These are phyloP conservation scores for Triadica sebifera DNA, from an alignment of 345 rosid genomes.

Conservation along the genomic window DNA sequence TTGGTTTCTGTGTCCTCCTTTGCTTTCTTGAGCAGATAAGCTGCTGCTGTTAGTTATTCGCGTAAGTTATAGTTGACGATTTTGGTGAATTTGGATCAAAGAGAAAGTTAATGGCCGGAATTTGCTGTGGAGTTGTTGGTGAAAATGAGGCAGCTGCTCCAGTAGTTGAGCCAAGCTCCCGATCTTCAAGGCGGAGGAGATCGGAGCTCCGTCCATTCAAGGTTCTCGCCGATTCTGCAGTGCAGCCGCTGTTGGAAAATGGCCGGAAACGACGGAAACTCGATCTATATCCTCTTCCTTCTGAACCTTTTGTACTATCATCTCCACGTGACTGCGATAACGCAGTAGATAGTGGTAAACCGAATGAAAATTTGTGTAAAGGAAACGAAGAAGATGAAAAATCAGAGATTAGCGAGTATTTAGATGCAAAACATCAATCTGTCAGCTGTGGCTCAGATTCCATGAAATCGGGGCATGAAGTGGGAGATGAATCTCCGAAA, in stretches of 20 bases:
- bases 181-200: conserved; percentile 50
- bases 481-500: conserved; percentile 35
- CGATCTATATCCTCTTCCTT: conserved; percentile 11
- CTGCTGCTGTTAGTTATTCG: neutral
- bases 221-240: conserved; percentile 46
- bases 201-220: conserved; percentile 62
- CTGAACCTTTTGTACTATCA: neutral
- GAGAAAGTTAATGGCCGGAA: conserved; percentile 54
- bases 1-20: neutral
- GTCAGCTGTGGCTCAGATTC: neutral
- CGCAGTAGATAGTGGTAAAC: conserved; percentile 14
- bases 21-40: neutral
- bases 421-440: neutral
- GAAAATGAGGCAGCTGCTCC: conserved; percentile 58
- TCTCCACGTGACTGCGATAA: conserved; percentile 11
- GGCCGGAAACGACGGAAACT: conserved; percentile 50
- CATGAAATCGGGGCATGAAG: neutral
- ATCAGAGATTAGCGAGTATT: neutral
- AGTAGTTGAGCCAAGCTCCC: conserved; percentile 47
- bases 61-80: neutral
- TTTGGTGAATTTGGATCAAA: neutral
- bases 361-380: neutral
- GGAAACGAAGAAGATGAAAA: neutral
- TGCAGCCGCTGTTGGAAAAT: conserved; percentile 35
- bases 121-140: conserved; percentile 71